Percentiles rank a stretch among this genome's conserved stretches.
These are phyloP conservation scores for Fusarium succisae DNA, from an alignment of 2,329 filamentous ascomycete species.

Conservation along the genomic window DNA sequence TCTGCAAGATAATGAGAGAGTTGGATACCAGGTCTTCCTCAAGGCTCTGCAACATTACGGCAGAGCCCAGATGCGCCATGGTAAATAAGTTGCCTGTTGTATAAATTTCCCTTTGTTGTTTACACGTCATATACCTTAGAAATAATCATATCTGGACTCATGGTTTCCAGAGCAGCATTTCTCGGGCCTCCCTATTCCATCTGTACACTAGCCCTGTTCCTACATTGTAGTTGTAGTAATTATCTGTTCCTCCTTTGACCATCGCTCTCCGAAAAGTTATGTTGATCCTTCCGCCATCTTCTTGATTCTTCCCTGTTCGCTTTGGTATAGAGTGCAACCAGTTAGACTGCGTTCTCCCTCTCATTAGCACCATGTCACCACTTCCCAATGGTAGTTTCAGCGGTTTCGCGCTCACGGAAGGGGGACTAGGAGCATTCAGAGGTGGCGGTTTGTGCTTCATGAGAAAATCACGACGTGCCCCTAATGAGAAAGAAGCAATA, in stretches of 20 bases:
- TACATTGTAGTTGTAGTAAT: conserved; percentile 87
- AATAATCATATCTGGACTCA: conserved; percentile 35
- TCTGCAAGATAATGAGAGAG: conserved; percentile 78
- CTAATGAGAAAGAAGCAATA: conserved; percentile 80
- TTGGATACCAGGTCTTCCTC: conserved; percentile 95
- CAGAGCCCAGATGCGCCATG: conserved; percentile 87
- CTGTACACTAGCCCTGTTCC: conserved; percentile 73
- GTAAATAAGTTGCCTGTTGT: conserved; percentile 57
- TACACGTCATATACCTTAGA: neutral
- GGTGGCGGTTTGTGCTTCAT: conserved; percentile 78
- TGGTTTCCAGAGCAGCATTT: conserved; percentile 57
- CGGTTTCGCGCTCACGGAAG: conserved; percentile 45
- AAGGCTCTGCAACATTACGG: conserved; percentile 85
- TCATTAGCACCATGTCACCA: conserved; percentile 85
- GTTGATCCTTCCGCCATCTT: conserved; percentile 74
- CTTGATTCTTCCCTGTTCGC: conserved; percentile 69
- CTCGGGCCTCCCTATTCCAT: conserved; percentile 68
- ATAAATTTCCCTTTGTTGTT: conserved; percentile 2
- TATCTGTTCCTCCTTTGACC: conserved; percentile 77
- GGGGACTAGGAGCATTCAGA: conserved; percentile 46
- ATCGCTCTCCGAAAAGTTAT: conserved; percentile 81
- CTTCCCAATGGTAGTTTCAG: conserved; percentile 65
- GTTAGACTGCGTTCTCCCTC: conserved; percentile 75
- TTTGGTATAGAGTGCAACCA: conserved; percentile 86
- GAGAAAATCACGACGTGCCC: conserved; percentile 77